phyloP scores from a whole-genome alignment of 1,284 basidiomycete genomes.

The Thecaphora thlaspeos region DNA sequence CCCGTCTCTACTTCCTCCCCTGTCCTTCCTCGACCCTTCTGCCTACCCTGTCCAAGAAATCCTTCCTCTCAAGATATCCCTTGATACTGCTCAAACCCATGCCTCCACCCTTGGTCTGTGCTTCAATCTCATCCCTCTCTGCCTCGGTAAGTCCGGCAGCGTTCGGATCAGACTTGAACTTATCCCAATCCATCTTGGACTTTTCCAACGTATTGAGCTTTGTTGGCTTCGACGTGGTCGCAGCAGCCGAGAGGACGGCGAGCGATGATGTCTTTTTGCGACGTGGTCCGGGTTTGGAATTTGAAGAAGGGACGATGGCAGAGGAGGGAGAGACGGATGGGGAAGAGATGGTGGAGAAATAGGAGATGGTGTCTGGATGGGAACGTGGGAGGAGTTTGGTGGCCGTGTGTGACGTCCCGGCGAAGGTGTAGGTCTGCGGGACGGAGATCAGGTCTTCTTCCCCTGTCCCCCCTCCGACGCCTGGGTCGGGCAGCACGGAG shows the following conservation, averaged over 20 bases:
- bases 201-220: constrained; percentile 57
- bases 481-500: too few relatives aligned
- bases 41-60: constrained; percentile 53
- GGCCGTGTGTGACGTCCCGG: constrained; percentile 25
- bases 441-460: constrained; percentile 24
- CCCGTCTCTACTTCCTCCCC: too few relatives aligned
- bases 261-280: constrained; percentile 35
- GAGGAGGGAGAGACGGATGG: not conserved
- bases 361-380: constrained; percentile 39
- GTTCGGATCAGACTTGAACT: constrained; percentile 13
- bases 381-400: constrained; percentile 26
- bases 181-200: constrained; percentile 54
- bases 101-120: constrained; percentile 51
- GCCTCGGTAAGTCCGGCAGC: constrained; percentile 29
- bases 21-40: not conserved
- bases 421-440: constrained; percentile 35
- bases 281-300: constrained; percentile 15
- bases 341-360: constrained; percentile 9
- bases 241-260: constrained; percentile 29
- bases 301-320: too few relatives aligned
- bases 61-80: constrained; percentile 49
- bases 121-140: constrained; percentile 52
- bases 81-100: constrained; percentile 52
- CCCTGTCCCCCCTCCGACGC: not conserved
- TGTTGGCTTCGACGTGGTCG: constrained; percentile 12